Evolutionary conservation across 345 rosid species (phyloP), one percentile per base, ranked within the genome.

Genomic region (Pseudoturritis turrita): DNA sequence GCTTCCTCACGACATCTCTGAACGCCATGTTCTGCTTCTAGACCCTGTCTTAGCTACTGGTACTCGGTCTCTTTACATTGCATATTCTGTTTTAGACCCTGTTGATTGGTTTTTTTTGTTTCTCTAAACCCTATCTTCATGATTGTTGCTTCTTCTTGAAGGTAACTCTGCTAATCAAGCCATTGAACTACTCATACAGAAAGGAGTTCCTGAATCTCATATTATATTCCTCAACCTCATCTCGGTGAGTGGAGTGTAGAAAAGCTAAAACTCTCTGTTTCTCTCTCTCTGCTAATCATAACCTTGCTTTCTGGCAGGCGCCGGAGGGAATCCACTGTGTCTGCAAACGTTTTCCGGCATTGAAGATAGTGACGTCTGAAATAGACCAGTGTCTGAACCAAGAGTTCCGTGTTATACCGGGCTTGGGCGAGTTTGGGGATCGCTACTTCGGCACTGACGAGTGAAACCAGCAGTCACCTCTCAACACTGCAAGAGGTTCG

Each of bases 101-200:
- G 3, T 28, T 36, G 44, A 40, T 68, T 18, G 40, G 23, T n/a
- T n/a, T 7, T 8, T 28, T 11, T 47, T 54, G 35, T 36, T 72
- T 22, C 43, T 65, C 12, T 10, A 2, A 58, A 49, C 6, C 4
- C 5, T 65, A 10, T 10, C 60, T 60, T 58, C 39, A 53, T 15
- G 45, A 31, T 50, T 26, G 17, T 59, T 67, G 40, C 45, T 39
- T 41, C n/a, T 47, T 66, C 57, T 54, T 74, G 47, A 59, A 95
- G 99, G 99, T 68, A 95, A 95, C 87, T 95, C 96, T 33, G 97
- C 99, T 4, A 91, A 91, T 78, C 97, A 95, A 46, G 99, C 99
- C 43, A 91, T 91, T 25, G 90, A 87, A 71, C 81, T 95, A 49
- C 96, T 95, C 59, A 78, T 95, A 65, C 89, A 84, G 80, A 89